These are phyloP conservation scores for Yarrowia divulgata DNA, from an alignment of 805 yeast species.

Conservation along the genomic window DNA sequence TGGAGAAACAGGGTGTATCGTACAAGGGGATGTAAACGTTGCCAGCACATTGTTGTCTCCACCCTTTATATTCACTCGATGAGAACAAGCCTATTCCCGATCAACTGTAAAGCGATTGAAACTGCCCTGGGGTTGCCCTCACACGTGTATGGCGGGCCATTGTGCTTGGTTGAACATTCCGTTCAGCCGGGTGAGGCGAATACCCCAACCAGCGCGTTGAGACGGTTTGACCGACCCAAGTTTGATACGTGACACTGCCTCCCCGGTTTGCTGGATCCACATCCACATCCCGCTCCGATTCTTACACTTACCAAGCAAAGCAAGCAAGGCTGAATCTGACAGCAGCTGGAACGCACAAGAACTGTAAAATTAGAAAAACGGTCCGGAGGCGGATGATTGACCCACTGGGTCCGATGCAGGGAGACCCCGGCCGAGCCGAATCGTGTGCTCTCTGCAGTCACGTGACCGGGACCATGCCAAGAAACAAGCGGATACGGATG, in stretches of 20 bases:
- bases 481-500: constrained; percentile 21
- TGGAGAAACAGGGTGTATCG: not conserved
- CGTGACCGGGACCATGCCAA: constrained; percentile 21
- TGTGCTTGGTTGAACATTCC: no score
- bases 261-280: not conserved
- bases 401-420: constrained; percentile 25
- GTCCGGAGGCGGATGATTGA: constrained; percentile 30
- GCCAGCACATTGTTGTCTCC: not conserved
- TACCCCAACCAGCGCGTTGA: no score
- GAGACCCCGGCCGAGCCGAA: constrained; percentile 16
- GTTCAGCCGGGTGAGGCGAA: no score
- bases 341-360: constrained; percentile 12
- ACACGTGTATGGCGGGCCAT: no score
- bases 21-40: not conserved
- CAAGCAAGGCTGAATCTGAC: constrained; percentile 28
- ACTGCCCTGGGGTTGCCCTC: no score
- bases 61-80: constrained; percentile 1
- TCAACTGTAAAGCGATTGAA: not conserved
- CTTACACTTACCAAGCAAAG: constrained; percentile 17
- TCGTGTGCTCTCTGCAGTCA: not conserved
- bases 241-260: not conserved
- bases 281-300: constrained; percentile 14
- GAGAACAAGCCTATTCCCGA: constrained; percentile 6
- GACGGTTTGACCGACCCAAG: not conserved
- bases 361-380: constrained; percentile 4